Conservation (phyloP, 352 stramenopile genomes). For the Globisporangium parvum region DNA sequence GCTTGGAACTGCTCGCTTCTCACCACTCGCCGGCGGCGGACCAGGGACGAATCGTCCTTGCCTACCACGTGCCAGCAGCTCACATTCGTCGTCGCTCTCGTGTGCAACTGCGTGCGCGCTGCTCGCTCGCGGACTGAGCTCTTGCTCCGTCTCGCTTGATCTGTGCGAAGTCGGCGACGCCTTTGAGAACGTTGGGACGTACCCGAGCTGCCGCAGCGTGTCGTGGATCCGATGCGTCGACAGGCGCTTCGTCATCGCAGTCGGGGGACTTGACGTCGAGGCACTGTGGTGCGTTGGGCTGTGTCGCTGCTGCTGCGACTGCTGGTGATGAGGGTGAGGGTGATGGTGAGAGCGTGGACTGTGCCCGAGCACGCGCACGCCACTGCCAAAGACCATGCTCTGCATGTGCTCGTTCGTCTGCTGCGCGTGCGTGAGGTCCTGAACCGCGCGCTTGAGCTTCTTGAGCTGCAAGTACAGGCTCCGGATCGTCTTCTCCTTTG, state of each 20-base stretch:
- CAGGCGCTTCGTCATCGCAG: neutral
- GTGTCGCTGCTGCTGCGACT: no score
- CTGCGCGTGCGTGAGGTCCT: slow-evolving; percentile 38
- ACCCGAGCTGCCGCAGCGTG: slow-evolving; percentile 34
- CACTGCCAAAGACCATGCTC: slow-evolving; percentile 25
- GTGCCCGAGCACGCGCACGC: slow-evolving; percentile 26
- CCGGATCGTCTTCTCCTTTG: slow-evolving; percentile 56
- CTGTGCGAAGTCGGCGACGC: no score
- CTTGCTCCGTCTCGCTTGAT: no score
- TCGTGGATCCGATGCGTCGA: slow-evolving; percentile 25
- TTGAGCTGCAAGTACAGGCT: slow-evolving; percentile 69
- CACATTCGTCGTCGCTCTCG: slow-evolving; percentile 15
- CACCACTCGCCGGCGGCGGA: slow-evolving; percentile 13
- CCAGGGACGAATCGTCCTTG: slow-evolving; percentile 31
- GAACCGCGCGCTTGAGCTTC: slow-evolving; percentile 59
- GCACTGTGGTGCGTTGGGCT: neutral
- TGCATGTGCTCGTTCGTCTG: slow-evolving; percentile 59
- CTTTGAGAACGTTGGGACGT: slow-evolving; percentile 19
- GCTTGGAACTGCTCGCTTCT: neutral
- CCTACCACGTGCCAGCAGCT: slow-evolving; percentile 22
- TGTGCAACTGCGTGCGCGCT: neutral
- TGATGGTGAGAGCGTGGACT: slow-evolving; percentile 5
- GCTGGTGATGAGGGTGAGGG: no score
- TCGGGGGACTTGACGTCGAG: no score
- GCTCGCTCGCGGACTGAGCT: no score